Conservation (phyloP, 2,329 filamentous ascomycete species). For the Sarocladium oryzae region DNA sequence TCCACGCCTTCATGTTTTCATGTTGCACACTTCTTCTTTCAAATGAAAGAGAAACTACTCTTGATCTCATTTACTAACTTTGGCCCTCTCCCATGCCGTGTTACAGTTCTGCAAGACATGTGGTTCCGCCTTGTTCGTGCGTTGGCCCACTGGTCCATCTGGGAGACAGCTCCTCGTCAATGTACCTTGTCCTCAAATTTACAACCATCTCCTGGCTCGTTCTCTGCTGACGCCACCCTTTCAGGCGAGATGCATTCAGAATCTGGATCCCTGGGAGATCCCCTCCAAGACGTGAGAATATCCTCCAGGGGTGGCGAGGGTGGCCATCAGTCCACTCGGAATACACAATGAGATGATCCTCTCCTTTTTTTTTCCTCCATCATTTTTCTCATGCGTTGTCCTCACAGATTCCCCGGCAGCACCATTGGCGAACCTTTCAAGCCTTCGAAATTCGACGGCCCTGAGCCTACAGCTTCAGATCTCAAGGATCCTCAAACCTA, state of each 20-base stretch:
- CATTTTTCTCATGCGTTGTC: too few species aligned
- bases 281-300: slow-evolving; percentile 27
- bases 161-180: neutral
- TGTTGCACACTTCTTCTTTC: too few species aligned
- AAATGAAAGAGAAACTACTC: neutral
- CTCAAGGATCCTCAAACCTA: slow-evolving; percentile 34
- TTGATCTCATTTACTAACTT: neutral
- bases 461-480: slow-evolving; percentile 27
- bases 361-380: too few species aligned
- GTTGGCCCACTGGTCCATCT: slow-evolving; percentile 7
- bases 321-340: too few species aligned
- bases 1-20: too few species aligned
- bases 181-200: neutral
- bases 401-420: slow-evolving; percentile 31
- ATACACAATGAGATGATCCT: too few species aligned
- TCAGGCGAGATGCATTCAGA: slow-evolving; percentile 37
- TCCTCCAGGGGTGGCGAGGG: neutral
- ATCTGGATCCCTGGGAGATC: slow-evolving; percentile 34
- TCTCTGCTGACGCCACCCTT: too few species aligned
- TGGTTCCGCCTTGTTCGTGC: slow-evolving; percentile 34
- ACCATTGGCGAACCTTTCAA: slow-evolving; percentile 25
- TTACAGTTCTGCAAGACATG: slow-evolving; percentile 46
- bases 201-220: too few species aligned
- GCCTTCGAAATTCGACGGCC: slow-evolving; percentile 31
- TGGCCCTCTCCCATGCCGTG: neutral